These are phyloP conservation scores for Citrus australasica DNA, from an alignment of 345 rosid genomes.

Conservation along the genomic window DNA sequence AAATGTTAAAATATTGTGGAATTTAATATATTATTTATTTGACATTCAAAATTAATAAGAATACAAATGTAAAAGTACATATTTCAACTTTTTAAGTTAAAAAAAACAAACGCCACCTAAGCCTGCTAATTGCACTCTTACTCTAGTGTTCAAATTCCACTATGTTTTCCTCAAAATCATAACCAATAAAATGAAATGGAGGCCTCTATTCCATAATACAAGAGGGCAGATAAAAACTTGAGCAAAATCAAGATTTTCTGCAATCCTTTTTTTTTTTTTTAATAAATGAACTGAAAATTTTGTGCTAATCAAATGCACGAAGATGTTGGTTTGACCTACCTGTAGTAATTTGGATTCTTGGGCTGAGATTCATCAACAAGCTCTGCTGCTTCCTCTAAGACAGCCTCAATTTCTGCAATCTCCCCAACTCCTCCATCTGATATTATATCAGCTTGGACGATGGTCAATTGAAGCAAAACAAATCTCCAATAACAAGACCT, in stretches of 20 bases:
- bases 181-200: neutral
- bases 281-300: neutral
- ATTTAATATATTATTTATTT: too few species aligned
- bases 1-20: too few species aligned
- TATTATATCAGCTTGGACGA: slow-evolving; percentile 61
- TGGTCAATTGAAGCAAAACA: slow-evolving; percentile 71
- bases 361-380: slow-evolving; percentile 78
- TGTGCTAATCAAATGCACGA: neutral
- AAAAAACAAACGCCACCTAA: too few species aligned
- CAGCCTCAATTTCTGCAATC: slow-evolving; percentile 77
- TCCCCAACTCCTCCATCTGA: slow-evolving; percentile 51
- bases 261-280: neutral
- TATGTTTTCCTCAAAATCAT: too few species aligned
- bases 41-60: too few species aligned
- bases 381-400: slow-evolving; percentile 95
- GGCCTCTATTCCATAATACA: neutral
- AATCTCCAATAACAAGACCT: slow-evolving; percentile 88
- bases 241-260: neutral
- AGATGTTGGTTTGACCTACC: slow-evolving; percentile 34
- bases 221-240: neutral
- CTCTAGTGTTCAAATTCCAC: neutral
- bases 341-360: slow-evolving; percentile 77
- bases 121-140: too few species aligned
- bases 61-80: too few species aligned
- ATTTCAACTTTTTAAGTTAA: too few species aligned